Evolutionary conservation across 148 eudicot genomes (phyloP).

Genomic region (Agrostemma githago): DNA sequence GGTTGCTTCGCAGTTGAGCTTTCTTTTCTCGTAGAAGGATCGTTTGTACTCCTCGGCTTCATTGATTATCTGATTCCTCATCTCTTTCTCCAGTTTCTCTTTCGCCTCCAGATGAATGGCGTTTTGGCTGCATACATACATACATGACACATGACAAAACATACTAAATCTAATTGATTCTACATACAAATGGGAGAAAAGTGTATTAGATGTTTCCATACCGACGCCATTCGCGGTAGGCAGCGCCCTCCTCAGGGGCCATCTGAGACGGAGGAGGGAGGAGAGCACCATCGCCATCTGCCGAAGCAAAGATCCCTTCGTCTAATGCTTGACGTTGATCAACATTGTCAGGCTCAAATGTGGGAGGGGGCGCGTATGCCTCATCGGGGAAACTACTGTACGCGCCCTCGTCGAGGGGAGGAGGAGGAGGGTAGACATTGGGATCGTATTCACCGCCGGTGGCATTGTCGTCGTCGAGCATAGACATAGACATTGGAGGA

Average conservation of each 20-base stretch:
- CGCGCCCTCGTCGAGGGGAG: background rate
- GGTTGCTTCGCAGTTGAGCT: conserved; percentile 43
- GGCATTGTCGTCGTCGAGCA: background rate
- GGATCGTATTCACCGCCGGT: conserved; percentile 8
- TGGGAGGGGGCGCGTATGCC: conserved; percentile 29
- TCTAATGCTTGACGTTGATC: conserved; percentile 27
- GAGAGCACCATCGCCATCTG: conserved; percentile 29
- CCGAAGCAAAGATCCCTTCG: conserved; percentile 44
- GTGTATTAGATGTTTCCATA: conserved; percentile 5
- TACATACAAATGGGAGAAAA: too few species aligned
- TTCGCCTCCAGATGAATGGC: conserved; percentile 70
- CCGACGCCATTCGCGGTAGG: conserved; percentile 82
- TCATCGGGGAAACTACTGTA: conserved; percentile 23
- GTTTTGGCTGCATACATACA: conserved; percentile 47
- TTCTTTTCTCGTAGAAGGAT: conserved; percentile 61
- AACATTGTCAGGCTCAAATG: conserved; percentile 20
- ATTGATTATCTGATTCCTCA: conserved; percentile 53
- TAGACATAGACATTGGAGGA: background rate
- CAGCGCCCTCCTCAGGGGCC: conserved; percentile 62
- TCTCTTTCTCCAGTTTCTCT: conserved; percentile 72
- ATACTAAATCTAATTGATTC: background rate
- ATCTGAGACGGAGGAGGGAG: conserved; percentile 61
- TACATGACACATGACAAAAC: background rate
- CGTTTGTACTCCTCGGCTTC: conserved; percentile 76
- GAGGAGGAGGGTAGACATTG: background rate